phyloP scores from a whole-genome alignment of 129 eudicot species.

The Chrysanthemum seticuspe region DNA sequence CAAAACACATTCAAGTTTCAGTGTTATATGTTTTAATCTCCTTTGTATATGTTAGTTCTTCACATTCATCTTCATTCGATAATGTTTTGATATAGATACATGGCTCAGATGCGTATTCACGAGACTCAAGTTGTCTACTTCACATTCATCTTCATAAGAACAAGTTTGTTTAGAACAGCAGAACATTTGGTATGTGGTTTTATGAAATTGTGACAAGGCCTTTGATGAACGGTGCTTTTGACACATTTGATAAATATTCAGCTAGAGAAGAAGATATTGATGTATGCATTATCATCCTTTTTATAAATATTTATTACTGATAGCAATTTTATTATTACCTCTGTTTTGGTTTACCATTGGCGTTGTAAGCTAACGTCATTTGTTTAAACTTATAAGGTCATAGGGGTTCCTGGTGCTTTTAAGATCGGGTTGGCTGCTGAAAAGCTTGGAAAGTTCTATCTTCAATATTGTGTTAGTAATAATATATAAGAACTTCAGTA shows the following conservation, averaged over 20 bases:
- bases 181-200: conserved; percentile 32
- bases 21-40: too few relatives aligned
- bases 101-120: too few relatives aligned
- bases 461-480: too few relatives aligned
- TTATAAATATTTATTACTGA: background rate
- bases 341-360: background rate
- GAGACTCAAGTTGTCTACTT: too few relatives aligned
- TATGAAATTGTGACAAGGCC: conserved; percentile 87
- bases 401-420: conserved; percentile 65
- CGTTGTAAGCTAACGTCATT: conserved; percentile 8
- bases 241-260: conserved; percentile 69
- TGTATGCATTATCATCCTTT: conserved; percentile 44
- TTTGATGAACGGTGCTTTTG: conserved; percentile 85
- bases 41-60: too few relatives aligned
- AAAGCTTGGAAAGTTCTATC: conserved; percentile 54
- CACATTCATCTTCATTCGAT: too few relatives aligned
- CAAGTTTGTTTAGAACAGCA: too few relatives aligned
- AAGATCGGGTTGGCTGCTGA: conserved; percentile 79
- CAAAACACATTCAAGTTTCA: too few relatives aligned
- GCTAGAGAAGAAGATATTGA: conserved; percentile 87
- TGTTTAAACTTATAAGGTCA: conserved; percentile 46
- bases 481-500: too few relatives aligned
- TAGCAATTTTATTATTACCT: background rate
- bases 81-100: too few relatives aligned
- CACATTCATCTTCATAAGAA: too few relatives aligned